Evolutionary conservation across 1,284 basidiomycete genomes (phyloP).

Genomic region (Heterobasidion occidentale): DNA sequence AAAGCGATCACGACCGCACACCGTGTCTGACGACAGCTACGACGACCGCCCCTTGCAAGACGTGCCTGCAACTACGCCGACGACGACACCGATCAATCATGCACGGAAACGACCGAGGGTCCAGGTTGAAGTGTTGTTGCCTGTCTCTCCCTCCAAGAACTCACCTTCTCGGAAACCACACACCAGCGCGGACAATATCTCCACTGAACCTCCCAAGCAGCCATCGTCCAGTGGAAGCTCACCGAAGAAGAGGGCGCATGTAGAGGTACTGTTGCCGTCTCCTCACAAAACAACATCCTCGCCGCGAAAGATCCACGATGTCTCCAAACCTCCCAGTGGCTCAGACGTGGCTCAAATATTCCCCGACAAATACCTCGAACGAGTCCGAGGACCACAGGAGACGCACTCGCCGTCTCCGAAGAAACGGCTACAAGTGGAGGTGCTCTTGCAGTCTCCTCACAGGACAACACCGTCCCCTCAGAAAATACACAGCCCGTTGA

Average conservation of each 20-base stretch:
- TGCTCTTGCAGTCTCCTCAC: neutral
- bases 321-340: neutral
- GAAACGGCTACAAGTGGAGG: conserved; percentile 12
- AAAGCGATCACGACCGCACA: conserved; percentile 18
- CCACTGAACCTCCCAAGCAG: too few relatives aligned
- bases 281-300: neutral
- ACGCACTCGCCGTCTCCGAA: neutral
- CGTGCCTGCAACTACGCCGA: neutral
- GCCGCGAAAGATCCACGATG: neutral
- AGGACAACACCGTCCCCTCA: neutral
- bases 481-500: neutral
- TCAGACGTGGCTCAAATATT: neutral
- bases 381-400: neutral
- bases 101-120: conserved; percentile 12
- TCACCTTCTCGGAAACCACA: neutral
- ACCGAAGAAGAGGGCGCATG: neutral
- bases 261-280: neutral
- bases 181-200: neutral
- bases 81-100: neutral
- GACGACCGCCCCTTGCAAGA: neutral
- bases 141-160: neutral
- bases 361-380: conserved; percentile 4
- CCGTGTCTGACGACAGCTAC: neutral
- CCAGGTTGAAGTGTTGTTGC: conserved; percentile 9
- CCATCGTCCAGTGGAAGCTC: neutral